Percentiles rank a stretch among this genome's conserved stretches.
These are phyloP conservation scores for Paspalum vaginatum DNA, from an alignment of 176 grass and related monocot species.

Conservation along the genomic window DNA sequence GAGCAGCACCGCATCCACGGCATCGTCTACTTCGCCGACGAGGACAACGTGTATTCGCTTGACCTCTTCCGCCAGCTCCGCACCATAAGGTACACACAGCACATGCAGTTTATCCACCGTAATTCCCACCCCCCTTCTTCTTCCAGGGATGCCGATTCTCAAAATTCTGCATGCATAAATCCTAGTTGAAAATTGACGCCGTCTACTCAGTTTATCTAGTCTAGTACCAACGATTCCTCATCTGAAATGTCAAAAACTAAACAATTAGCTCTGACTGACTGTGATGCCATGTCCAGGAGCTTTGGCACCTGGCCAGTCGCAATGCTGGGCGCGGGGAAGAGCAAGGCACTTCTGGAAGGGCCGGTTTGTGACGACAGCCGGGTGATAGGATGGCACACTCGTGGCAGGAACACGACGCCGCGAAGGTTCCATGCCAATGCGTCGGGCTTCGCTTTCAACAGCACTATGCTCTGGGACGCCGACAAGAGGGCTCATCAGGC, in stretches of 20 bases:
- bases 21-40: conserved; percentile 81
- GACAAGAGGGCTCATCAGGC: conserved; percentile 56
- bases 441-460: conserved; percentile 78
- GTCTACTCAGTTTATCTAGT: no score
- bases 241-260: no score
- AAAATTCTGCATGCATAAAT: no score
- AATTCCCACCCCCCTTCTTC: not conserved
- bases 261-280: no score
- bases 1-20: conserved; percentile 66
- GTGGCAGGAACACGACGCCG: conserved; percentile 40
- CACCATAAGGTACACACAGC: conserved; percentile 45
- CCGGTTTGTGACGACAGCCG: conserved; percentile 54
- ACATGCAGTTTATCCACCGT: not conserved
- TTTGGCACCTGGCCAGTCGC: conserved; percentile 79
- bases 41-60: conserved; percentile 69
- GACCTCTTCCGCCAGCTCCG: conserved; percentile 62
- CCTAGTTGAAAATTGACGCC: no score
- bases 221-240: no score
- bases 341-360: conserved; percentile 55
- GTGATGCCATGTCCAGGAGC: conserved; percentile 38
- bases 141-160: no score
- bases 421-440: conserved; percentile 60
- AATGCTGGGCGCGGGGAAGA: conserved; percentile 51
- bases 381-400: conserved; percentile 71
- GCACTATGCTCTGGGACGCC: conserved; percentile 66